Base-by-base conservation (phyloP, 2,329 filamentous ascomycete species). In the Fonsecaea erecta region DNA sequence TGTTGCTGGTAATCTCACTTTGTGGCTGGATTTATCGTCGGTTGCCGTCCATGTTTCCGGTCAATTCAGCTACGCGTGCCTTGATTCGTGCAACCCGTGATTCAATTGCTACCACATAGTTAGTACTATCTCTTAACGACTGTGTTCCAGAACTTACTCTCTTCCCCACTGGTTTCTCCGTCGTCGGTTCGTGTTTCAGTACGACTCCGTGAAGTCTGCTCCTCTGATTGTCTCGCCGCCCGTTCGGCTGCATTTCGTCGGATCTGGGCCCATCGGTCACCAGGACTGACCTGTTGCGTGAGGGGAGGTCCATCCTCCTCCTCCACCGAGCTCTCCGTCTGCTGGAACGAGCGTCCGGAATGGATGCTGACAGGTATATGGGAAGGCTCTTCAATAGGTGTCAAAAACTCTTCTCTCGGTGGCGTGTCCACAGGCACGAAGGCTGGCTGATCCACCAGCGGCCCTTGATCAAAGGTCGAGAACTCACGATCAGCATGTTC, bases 71-170 rank as follows among this genome's bases (percentile, higher is more conserved):
- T 64, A 99, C 95, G 68, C 95, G 90, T 66, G 95, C 95, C 81
- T 97, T 98, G 85, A 99, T 99, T 69, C 95, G 91, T 55, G 95
- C 95, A 65, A 98, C 95, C 71, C 95, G 91, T 55, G 93, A 93
- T 78, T 99, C 95, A 74, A 98, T 98, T 37, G 93, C 92, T 96
- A 71, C 34, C n/a, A 55, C 28, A 62, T n/a, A 30, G 67, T 79
- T 71, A 79, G 75, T 58, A 24, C 43, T 16, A 18, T 11, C 18
- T 24, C 2, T 40, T 4, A 16, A 43, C 6, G n/a, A 30, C 12
- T 35, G 7, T 14, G 4, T 18, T 32, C 21, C 32, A 52, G 14
- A 18, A 88, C 91, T 85, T 83, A 92, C 90, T 95, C 83, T 97
- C 94, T 84, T 98, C 94, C 62, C 91, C 93, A 74, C 91, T 96